These are phyloP conservation scores for Aurantiochytrium sp. DNA, from an alignment of 108 stramenopile genomes.

Conservation along the genomic window DNA sequence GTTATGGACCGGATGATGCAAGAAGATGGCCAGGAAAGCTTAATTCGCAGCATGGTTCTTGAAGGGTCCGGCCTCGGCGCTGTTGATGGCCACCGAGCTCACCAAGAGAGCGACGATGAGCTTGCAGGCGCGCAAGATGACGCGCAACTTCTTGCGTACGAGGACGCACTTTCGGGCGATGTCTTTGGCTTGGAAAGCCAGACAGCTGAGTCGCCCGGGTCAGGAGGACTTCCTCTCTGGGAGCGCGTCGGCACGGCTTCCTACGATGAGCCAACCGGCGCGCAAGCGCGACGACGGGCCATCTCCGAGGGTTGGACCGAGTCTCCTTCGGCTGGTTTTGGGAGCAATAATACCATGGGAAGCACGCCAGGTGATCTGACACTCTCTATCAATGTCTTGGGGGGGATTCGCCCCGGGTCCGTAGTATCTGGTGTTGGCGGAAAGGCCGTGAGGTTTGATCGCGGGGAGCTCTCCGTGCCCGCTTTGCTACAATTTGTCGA, in stretches of 20 bases:
- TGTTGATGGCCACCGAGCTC: not conserved
- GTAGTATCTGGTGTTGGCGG: not conserved
- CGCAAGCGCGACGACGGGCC: not conserved
- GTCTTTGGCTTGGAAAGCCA: not conserved
- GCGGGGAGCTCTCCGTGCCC: not conserved
- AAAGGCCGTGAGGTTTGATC: not conserved
- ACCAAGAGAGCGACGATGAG: not conserved
- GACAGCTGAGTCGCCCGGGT: not conserved
- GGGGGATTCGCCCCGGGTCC: no score
- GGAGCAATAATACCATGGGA: no score
- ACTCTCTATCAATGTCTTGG: not conserved
- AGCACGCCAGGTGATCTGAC: not conserved
- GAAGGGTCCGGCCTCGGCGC: not conserved
- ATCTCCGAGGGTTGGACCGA: not conserved
- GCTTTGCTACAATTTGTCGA: not conserved
- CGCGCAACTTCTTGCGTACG: not conserved
- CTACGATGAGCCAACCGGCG: not conserved
- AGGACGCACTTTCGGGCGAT: not conserved
- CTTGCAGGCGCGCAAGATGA: not conserved
- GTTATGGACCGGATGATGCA: constrained; percentile 42
- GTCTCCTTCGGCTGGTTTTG: not conserved
- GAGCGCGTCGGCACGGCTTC: not conserved
- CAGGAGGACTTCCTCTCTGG: not conserved
- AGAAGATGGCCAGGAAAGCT: constrained; percentile 8
- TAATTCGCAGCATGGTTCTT: not conserved